Conservation (phyloP, 768 basidiomycete species). For the Suillus cothurnatus region DNA sequence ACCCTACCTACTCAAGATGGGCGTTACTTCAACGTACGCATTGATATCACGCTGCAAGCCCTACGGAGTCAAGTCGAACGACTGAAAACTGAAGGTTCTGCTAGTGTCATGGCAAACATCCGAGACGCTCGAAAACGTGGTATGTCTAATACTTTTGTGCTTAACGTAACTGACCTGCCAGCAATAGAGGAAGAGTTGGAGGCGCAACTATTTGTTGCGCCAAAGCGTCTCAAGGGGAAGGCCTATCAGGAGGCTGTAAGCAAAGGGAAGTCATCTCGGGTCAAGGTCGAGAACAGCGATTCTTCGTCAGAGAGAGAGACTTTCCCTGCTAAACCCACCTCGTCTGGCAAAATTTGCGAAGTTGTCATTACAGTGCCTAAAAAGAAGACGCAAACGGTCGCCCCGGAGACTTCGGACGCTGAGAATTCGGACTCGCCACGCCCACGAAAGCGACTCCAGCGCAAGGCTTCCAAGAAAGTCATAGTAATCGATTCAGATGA, state of each 20-base stretch:
- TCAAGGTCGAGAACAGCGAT: constrained; percentile 15
- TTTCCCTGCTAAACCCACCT: constrained; percentile 31
- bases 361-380: constrained; percentile 52
- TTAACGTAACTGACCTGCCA: constrained; percentile 10
- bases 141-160: constrained; percentile 33
- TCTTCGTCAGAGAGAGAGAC: constrained; percentile 22
- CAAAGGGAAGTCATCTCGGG: constrained; percentile 31
- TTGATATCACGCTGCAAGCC: constrained; percentile 60
- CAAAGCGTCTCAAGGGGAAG: constrained; percentile 78
- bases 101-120: constrained; percentile 65
- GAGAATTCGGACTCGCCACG: constrained; percentile 43
- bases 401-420: constrained; percentile 21
- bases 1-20: constrained; percentile 77
- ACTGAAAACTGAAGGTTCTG: constrained; percentile 64
- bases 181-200: constrained; percentile 53
- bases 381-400: constrained; percentile 19
- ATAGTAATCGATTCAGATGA: constrained; percentile 55
- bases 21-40: constrained; percentile 85
- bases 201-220: constrained; percentile 43
- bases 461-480: constrained; percentile 39
- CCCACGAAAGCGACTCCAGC: constrained; percentile 37
- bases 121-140: constrained; percentile 60
- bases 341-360: constrained; percentile 51
- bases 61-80: constrained; percentile 69
- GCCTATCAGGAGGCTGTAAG: constrained; percentile 65